phyloP scores from a whole-genome alignment of 306 rosid genomes.

The Betula pendula region DNA sequence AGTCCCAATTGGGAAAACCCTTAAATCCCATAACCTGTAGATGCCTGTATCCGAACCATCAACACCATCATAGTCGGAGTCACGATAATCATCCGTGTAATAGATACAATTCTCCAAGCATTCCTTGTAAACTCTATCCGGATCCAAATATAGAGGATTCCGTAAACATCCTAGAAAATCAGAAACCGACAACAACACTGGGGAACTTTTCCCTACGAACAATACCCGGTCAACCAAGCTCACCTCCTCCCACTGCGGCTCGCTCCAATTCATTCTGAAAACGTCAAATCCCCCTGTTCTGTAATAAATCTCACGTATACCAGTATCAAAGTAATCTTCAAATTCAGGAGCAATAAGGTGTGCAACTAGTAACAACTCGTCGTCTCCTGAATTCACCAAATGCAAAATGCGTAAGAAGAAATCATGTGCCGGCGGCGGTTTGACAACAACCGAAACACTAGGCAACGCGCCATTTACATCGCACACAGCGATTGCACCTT shows the following conservation, averaged over 20 bases:
- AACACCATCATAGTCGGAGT: slow-evolving; percentile 38
- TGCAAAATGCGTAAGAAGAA: slow-evolving; percentile 9
- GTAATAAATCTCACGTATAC: slow-evolving; percentile 13
- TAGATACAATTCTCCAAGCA: slow-evolving; percentile 41
- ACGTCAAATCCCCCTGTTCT: slow-evolving; percentile 53
- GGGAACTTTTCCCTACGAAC: slow-evolving; percentile 56
- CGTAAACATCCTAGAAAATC: slow-evolving; percentile 49
- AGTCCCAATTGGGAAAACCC: too few species aligned
- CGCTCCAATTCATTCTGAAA: slow-evolving; percentile 52
- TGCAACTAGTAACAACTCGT: slow-evolving; percentile 37
- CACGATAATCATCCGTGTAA: slow-evolving; percentile 56
- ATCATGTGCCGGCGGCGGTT: slow-evolving; percentile 1
- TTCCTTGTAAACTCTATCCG: too few species aligned
- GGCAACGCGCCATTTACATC: slow-evolving; percentile 35
- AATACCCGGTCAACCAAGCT: slow-evolving; percentile 50
- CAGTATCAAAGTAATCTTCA: too few species aligned
- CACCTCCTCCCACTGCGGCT: slow-evolving; percentile 41
- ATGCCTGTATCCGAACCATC: slow-evolving; percentile 50
- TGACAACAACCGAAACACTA: slow-evolving; percentile 29
- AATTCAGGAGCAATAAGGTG: too few species aligned
- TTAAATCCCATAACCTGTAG: slow-evolving; percentile 37
- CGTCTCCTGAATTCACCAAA: slow-evolving; percentile 47
- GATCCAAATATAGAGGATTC: too few species aligned
- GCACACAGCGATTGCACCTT: slow-evolving; percentile 50
- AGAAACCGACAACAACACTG: slow-evolving; percentile 47